Evolutionary conservation across 805 yeast species (phyloP).

Genomic region (Lipomyces spencermartinsiae): DNA sequence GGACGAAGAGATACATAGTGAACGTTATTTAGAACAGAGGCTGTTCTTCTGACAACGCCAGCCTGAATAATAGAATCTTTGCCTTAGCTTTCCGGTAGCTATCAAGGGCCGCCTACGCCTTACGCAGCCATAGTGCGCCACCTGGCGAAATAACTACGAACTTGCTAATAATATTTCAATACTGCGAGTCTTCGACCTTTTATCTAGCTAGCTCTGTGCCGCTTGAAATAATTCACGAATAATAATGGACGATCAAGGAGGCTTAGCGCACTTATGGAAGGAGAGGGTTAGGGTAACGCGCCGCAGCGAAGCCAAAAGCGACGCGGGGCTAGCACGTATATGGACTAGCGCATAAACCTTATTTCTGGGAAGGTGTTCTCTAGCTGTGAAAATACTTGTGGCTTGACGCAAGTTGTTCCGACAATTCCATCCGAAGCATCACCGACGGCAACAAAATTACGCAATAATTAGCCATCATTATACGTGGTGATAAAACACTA

Average conservation of each 20-base stretch:
- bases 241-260: neutral
- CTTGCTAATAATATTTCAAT: too few species aligned
- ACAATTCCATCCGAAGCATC: neutral
- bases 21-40: too few species aligned
- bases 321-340: neutral
- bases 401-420: neutral
- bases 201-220: too few species aligned
- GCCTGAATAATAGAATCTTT: too few species aligned
- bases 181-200: too few species aligned
- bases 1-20: too few species aligned
- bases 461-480: neutral
- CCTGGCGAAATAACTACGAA: too few species aligned
- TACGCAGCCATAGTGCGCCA: too few species aligned
- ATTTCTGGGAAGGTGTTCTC: neutral
- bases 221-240: too few species aligned
- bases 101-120: too few species aligned
- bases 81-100: too few species aligned
- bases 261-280: neutral
- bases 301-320: neutral
- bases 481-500: neutral
- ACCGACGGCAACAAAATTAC: neutral
- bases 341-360: neutral
- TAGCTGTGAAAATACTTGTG: neutral
- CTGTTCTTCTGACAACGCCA: too few species aligned
- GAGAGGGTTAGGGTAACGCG: neutral